These are phyloP conservation scores for Brassica rapa DNA, from an alignment of 345 rosid genomes.

Conservation along the genomic window DNA sequence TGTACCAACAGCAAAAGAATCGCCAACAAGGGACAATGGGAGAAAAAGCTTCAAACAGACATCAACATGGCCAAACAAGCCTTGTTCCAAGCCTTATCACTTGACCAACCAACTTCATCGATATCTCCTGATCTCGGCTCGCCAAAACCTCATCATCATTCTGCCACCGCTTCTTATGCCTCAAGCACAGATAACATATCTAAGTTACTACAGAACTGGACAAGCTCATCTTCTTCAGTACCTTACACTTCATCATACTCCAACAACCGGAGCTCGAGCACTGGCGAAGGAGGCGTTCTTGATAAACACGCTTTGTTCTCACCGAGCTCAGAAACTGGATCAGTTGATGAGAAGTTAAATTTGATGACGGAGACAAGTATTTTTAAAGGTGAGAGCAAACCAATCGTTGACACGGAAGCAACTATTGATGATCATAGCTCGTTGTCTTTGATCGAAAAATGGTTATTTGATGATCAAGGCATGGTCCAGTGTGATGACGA, in stretches of 20 bases:
- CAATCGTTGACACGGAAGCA: conserved; percentile 23
- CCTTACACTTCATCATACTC: conserved; percentile 41
- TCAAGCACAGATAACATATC: conserved; percentile 73
- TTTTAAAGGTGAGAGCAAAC: conserved; percentile 51
- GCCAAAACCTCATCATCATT: conserved; percentile 15
- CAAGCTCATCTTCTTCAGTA: conserved; percentile 41
- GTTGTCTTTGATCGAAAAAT: conserved; percentile 60
- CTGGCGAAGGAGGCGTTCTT: conserved; percentile 43
- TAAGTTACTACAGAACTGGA: conserved; percentile 66
- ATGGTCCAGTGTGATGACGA: conserved; percentile 42
- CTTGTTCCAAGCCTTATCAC: conserved; percentile 74
- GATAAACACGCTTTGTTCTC: conserved; percentile 54
- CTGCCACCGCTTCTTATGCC: conserved; percentile 46
- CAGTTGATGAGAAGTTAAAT: conserved; percentile 41
- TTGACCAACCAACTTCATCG: conserved; percentile 48
- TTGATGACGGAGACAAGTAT: conserved; percentile 46
- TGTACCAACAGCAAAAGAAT: conserved; percentile 24
- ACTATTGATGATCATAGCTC: conserved; percentile 44
- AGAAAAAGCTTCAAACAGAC: conserved; percentile 84
- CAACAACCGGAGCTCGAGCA: conserved; percentile 33
- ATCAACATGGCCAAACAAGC: conserved; percentile 85
- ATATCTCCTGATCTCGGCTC: conserved; percentile 21
- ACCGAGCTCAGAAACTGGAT: conserved; percentile 53
- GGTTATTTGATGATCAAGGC: conserved; percentile 67
- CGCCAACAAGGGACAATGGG: conserved; percentile 78